Evolutionary conservation across 2,329 filamentous ascomycete genomes (phyloP).

Genomic region (Fusarium abutilonis): DNA sequence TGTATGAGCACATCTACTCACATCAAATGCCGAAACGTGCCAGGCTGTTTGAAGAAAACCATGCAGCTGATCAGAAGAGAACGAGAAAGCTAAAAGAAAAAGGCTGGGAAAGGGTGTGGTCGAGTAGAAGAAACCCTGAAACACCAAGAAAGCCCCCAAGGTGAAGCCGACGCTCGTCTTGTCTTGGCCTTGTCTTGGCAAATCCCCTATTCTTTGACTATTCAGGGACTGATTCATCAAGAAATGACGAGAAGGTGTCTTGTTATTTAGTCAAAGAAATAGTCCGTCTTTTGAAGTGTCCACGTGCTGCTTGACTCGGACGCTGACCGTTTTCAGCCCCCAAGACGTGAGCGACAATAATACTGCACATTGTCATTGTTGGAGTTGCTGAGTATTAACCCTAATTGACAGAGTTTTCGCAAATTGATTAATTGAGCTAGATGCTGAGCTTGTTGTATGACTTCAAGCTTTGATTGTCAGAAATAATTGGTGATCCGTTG

Average conservation of each 20-base stretch:
- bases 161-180: conserved; percentile 25
- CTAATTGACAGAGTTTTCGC: not conserved
- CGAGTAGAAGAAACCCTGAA: not conserved
- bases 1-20: not conserved
- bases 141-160: conserved; percentile 9
- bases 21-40: conserved; percentile 11
- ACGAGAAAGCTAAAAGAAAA: conserved; percentile 3
- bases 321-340: conserved; percentile 2
- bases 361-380: not conserved
- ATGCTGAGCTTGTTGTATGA: not conserved
- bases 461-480: too few species aligned
- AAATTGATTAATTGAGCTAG: not conserved
- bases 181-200: conserved; percentile 38
- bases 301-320: conserved; percentile 15
- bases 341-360: not conserved
- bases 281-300: conserved; percentile 22
- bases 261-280: conserved; percentile 1
- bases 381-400: not conserved
- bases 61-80: not conserved
- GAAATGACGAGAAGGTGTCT: conserved; percentile 12
- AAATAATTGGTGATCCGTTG: not conserved
- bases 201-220: conserved; percentile 10
- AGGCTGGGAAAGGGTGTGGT: conserved; percentile 20
- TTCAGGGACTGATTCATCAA: not conserved
- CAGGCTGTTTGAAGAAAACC: conserved; percentile 1